Evolutionary conservation across 305 asterid species (phyloP).

Genomic region (Petunia hybrid): DNA sequence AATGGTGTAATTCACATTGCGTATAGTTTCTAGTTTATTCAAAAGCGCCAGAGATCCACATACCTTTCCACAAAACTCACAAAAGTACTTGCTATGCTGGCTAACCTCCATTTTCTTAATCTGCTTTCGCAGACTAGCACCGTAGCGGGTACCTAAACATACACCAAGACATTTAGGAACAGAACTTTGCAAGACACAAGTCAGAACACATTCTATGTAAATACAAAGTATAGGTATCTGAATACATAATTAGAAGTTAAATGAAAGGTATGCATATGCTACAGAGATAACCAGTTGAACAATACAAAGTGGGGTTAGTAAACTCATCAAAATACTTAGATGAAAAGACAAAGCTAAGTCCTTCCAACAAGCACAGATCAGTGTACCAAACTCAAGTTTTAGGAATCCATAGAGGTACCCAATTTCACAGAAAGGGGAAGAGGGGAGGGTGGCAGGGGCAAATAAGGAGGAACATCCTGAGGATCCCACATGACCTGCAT

Average conservation of each 20-base stretch:
- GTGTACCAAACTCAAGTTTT: background rate
- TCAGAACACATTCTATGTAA: background rate
- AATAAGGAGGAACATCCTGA: too few species aligned
- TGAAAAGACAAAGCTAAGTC: background rate
- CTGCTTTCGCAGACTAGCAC: conserved; percentile 96
- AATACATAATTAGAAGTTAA: background rate
- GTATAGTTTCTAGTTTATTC: background rate
- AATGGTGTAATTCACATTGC: background rate
- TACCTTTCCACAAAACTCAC: conserved; percentile 97
- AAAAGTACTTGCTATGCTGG: conserved; percentile 89
- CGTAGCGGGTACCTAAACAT: conserved; percentile 79
- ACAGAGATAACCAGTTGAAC: background rate
- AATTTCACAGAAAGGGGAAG: too few species aligned
- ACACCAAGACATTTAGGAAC: background rate
- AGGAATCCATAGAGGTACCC: background rate
- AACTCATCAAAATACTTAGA: background rate
- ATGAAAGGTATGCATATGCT: background rate
- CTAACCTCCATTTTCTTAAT: conserved; percentile 97
- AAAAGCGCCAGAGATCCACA: background rate
- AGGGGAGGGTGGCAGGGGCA: too few species aligned
- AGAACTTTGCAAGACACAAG: too few species aligned
- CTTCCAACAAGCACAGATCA: background rate
- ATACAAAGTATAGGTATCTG: background rate
- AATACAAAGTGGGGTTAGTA: background rate
- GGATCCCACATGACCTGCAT: too few species aligned